Evolutionary conservation across 164 flowering plant genomes (phyloP).

Genomic region (Echeveria elegans): DNA sequence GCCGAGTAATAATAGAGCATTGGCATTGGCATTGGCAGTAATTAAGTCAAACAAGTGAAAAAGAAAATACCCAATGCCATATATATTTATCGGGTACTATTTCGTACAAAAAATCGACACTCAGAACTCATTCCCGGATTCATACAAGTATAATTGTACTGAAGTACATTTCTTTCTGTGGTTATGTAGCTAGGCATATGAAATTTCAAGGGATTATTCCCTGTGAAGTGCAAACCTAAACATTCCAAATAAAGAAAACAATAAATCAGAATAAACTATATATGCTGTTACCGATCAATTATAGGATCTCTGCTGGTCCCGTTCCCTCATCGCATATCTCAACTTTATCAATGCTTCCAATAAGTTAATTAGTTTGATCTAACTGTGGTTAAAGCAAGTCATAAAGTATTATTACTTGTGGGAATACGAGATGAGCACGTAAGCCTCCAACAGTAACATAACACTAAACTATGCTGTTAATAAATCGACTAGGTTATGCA

Average conservation of each 20-base stretch:
- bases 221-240: background rate
- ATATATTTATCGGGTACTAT: background rate
- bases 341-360: conserved; percentile 20
- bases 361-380: conserved; percentile 19
- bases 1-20: background rate
- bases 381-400: conserved; percentile 9
- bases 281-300: background rate
- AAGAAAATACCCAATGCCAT: background rate
- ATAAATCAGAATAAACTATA: background rate
- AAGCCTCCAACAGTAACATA: conserved; percentile 16
- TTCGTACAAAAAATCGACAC: background rate
- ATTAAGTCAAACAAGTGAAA: background rate
- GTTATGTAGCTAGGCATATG: background rate
- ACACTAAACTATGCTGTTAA: conserved; percentile 3
- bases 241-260: background rate
- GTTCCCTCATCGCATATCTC: conserved; percentile 7
- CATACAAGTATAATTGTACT: conserved; percentile 3
- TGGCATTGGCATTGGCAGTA: background rate
- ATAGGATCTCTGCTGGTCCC: background rate
- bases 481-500: conserved; percentile 9
- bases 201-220: background rate
- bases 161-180: background rate
- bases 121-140: background rate
- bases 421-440: conserved; percentile 21
- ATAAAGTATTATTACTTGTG: conserved; percentile 2